Evolutionary conservation across 2,329 filamentous ascomycete species (phyloP), one percentile per base, ranked within the genome.

Genomic region (Cordyceps javanica): DNA sequence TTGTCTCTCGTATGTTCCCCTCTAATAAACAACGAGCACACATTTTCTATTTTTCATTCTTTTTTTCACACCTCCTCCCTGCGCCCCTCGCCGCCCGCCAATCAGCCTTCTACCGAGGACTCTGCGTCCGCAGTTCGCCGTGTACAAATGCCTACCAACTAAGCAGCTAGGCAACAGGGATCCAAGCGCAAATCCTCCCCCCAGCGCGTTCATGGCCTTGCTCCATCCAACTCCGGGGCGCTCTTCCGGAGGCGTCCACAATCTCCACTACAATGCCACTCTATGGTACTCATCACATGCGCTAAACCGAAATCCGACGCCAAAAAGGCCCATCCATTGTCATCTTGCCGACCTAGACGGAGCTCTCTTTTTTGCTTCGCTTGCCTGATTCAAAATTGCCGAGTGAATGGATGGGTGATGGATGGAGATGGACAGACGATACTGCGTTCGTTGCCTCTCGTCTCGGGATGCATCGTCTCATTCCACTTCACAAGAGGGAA

Each of bases 231-330:
- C 44, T 25, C 53, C 53, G 44, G 53, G 44, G 34, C 53, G 23
- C 10, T 56, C 32, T 56, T 56, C 53, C 53, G 53, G 53, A 48
- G 53, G 44, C 44, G 44, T 48, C 44, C 19, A 19, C 53, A 42
- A 23, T 13, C 53, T 30, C 53, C 53, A 48, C 53, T 19, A 7
- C 39, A 34, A 26, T 32, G 36, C 23, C 34, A 28, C 36, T 41
- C 26, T 19, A 41, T 39, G 38, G 38, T n/a, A 39, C 42, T 45
- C 42, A 46, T 56, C 53, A 56, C 53, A 55, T 46, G 16, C 53
- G 53, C 53, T 56, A 56, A 21, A 7, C 53, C 32, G 13, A 25
- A 41, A 39, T 41, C n/a, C n/a, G 25, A 26, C 25, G 11, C 34
- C 32, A 56, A 25, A n/a, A n/a, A n/a, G n/a, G n/a, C n/a, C n/a